Percentiles rank a stretch among this genome's conserved stretches.
These are phyloP conservation scores for Austroboletus rostrupii DNA, from an alignment of 1,284 basidiomycete genomes.

Conservation along the genomic window DNA sequence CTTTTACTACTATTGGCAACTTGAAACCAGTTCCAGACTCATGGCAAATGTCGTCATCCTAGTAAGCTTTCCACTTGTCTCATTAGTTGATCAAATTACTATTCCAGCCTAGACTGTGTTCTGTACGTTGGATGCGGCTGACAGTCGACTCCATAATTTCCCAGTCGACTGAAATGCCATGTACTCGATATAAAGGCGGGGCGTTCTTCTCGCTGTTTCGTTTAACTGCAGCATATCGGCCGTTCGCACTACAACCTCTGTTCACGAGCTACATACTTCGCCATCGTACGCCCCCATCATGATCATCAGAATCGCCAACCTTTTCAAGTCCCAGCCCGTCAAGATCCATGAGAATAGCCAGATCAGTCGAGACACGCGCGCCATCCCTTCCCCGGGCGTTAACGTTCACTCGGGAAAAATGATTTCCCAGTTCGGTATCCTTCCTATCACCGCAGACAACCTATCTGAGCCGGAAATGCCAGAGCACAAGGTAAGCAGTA, in stretches of 20 bases:
- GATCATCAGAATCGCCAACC: conserved; percentile 13
- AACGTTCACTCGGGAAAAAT: neutral
- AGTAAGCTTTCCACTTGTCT: conserved; percentile 10
- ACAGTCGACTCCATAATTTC: conserved; percentile 8
- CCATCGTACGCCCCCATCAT: conserved; percentile 9
- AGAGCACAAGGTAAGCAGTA: conserved; percentile 6
- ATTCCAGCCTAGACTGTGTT: conserved; percentile 4
- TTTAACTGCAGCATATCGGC: conserved; percentile 3
- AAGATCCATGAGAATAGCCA: conserved; percentile 5
- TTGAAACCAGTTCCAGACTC: neutral
- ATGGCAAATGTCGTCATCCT: too few relatives aligned
- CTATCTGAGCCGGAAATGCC: neutral
- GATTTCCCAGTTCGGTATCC: conserved; percentile 9
- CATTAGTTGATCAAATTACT: neutral
- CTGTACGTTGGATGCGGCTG: conserved; percentile 10
- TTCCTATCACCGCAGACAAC: neutral
- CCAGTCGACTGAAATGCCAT: conserved; percentile 11
- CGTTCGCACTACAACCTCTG: neutral
- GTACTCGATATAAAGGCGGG: conserved; percentile 8
- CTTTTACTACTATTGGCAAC: too few relatives aligned
- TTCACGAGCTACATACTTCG: conserved; percentile 4
- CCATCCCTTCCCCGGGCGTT: neutral
- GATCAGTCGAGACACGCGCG: neutral
- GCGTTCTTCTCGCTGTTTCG: neutral
- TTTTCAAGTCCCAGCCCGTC: conserved; percentile 13